A percentile compares a stretch with the other conserved stretches of the same genome.
These are phyloP conservation scores for Lactifluus rugatus DNA, from an alignment of 768 basidiomycete species.

Conservation along the genomic window DNA sequence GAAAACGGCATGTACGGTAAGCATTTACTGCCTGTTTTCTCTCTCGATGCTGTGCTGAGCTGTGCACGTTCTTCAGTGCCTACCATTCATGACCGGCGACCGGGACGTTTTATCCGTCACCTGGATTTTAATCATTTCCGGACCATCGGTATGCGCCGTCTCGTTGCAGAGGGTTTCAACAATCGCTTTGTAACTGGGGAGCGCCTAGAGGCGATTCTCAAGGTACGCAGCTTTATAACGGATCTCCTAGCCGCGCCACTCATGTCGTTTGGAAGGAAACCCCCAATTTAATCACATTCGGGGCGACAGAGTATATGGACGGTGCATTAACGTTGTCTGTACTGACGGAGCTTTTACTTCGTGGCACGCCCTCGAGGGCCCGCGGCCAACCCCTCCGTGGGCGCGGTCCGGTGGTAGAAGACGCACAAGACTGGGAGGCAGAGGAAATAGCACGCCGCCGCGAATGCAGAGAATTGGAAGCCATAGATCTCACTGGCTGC, in stretches of 20 bases:
- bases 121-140: constrained; percentile 96
- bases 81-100: constrained; percentile 55
- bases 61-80: constrained; percentile 39
- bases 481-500: constrained; percentile 90
- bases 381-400: constrained; percentile 61
- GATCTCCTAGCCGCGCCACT: background rate
- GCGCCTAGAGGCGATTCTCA: constrained; percentile 66
- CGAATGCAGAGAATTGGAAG: constrained; percentile 55
- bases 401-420: constrained; percentile 39
- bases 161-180: constrained; percentile 79
- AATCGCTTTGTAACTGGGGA: constrained; percentile 91
- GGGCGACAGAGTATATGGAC: constrained; percentile 99
- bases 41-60: background rate
- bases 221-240: constrained; percentile 37
- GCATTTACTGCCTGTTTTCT: constrained; percentile 20
- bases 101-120: constrained; percentile 74
- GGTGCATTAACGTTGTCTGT: constrained; percentile 78
- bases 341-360: constrained; percentile 81
- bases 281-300: constrained; percentile 77
- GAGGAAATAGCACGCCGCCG: constrained; percentile 63
- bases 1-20: constrained; percentile 67
- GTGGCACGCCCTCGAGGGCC: constrained; percentile 63
- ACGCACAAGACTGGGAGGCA: constrained; percentile 54
- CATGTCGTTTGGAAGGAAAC: constrained; percentile 58
- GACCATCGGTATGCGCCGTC: constrained; percentile 91